Percentiles rank a stretch among this genome's conserved stretches.
Conservation (phyloP, 75 land plant genomes). For the Sequoia sempervirens region DNA sequence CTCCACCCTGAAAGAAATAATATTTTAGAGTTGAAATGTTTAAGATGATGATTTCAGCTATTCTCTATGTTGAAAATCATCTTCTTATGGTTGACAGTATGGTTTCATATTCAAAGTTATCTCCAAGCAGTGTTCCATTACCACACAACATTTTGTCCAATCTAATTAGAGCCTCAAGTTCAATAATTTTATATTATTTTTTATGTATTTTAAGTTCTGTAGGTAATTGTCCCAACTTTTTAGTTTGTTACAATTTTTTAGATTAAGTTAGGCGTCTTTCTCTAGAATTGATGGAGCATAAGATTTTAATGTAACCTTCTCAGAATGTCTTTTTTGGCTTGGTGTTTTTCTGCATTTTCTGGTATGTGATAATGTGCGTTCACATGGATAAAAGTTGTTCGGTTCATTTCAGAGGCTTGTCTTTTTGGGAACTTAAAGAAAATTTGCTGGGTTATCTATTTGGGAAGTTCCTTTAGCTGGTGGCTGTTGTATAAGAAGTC, state of each 20-base stretch:
- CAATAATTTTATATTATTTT: no score
- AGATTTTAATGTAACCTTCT: not conserved
- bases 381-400: not conserved
- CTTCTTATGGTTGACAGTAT: no score
- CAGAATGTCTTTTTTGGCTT: not conserved
- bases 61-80: not conserved
- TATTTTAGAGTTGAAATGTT: not conserved
- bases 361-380: not conserved
- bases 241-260: not conserved
- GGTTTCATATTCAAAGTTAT: not conserved
- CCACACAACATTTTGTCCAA: no score
- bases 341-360: no score
- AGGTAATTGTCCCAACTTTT: no score
- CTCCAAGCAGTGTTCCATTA: not conserved
- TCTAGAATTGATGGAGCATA: not conserved
- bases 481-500: no score
- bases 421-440: not conserved
- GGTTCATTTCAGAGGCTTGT: no score
- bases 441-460: no score
- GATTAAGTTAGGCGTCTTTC: not conserved
- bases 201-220: not conserved
- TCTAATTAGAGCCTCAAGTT: not conserved
- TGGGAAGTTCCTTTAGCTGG: no score
- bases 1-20: no score
- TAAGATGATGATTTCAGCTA: not conserved